Percentiles rank a stretch among this genome's conserved stretches.
Conservation (phyloP, 2,329 filamentous ascomycete genomes). For the Geoglossum cookeanum region DNA sequence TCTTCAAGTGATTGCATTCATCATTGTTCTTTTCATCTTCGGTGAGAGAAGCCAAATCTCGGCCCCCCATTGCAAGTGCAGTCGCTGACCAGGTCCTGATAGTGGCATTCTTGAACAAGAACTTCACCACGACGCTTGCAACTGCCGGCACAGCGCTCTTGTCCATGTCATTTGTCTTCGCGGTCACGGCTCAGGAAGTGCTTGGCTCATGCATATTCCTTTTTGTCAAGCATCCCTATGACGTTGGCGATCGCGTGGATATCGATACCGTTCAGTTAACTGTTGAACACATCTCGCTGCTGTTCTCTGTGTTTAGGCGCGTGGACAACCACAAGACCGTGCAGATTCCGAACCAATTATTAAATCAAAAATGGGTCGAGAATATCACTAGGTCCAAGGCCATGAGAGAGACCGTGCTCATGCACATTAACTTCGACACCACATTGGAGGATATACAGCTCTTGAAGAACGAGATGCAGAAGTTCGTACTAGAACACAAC, state of each 20-base stretch:
- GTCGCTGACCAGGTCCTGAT: too few species aligned
- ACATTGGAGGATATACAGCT: constrained; percentile 77
- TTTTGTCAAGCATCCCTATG: constrained; percentile 95
- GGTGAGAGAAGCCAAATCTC: too few species aligned
- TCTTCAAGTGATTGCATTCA: constrained; percentile 58
- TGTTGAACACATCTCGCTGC: constrained; percentile 83
- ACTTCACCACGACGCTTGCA: constrained; percentile 66
- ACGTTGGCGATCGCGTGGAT: constrained; percentile 87
- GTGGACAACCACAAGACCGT: constrained; percentile 63
- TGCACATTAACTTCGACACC: constrained; percentile 74
- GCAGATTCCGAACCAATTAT: constrained; percentile 74
- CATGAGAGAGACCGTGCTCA: constrained; percentile 68
- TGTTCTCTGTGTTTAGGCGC: constrained; percentile 81
- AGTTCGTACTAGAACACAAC: constrained; percentile 74
- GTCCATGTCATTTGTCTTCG: constrained; percentile 92
- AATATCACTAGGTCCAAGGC: constrained; percentile 81
- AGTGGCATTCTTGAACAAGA: constrained; percentile 77
- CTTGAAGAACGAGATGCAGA: constrained; percentile 65
- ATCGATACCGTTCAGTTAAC: constrained; percentile 49
- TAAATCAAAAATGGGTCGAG: constrained; percentile 89
- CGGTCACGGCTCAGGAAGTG: constrained; percentile 79
- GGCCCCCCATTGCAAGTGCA: too few species aligned
- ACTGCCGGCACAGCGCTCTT: constrained; percentile 83
- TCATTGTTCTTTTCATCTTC: constrained; percentile 62
- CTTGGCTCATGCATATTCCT: constrained; percentile 97